Evolutionary conservation across 2,329 filamentous ascomycete genomes (phyloP), one percentile per base, ranked within the genome.

Genomic region (Fusarium sp.): DNA sequence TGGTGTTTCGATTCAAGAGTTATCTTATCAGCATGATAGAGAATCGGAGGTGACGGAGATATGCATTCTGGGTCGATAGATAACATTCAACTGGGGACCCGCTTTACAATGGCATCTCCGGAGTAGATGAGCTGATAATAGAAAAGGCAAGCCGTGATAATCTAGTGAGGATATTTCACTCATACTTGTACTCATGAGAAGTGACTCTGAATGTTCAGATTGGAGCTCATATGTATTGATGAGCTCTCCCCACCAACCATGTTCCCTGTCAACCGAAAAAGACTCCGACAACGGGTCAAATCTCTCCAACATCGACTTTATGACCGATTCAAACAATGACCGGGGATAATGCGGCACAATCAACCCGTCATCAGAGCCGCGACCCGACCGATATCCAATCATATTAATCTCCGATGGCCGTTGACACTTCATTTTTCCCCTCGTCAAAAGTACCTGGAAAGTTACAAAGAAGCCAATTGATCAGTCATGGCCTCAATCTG

Each of bases 321-420:
- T 44, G 41, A 44, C 41, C 30, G 40, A 53, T 61, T 24, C 24
- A 25, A 52, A 44, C n/a, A 43, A 3, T 12, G 25, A 30, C 32
- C 43, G 47, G 63, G 38, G 43, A 66, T 61, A 67, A 43, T 18
- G 40, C 52, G 61, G 56, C 44, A 58, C 32, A 38, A 24, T 27
- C 13, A 22, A 40, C 20, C 38, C n/a, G 30, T 38, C 8, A 34
- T 7, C 18, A 49, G 45, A 52, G 52, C 67, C 67, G 68, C 68
- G 65, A 69, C 59, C 69, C 68, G 69, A 45, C 68, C 65, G 69
- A 72, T n/a, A 71, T 16, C 65, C 69, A 66, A 67, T 59, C 22
- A 59, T 11, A 20, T 11, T 10, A 15, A 18, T 12, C 16, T 47
- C 62, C 63, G 62, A 71, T 46, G 69, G 38, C 69, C 69, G 69